Base-by-base conservation (phyloP, 2,329 filamentous ascomycete species). In the Epicoccum nigrum region DNA sequence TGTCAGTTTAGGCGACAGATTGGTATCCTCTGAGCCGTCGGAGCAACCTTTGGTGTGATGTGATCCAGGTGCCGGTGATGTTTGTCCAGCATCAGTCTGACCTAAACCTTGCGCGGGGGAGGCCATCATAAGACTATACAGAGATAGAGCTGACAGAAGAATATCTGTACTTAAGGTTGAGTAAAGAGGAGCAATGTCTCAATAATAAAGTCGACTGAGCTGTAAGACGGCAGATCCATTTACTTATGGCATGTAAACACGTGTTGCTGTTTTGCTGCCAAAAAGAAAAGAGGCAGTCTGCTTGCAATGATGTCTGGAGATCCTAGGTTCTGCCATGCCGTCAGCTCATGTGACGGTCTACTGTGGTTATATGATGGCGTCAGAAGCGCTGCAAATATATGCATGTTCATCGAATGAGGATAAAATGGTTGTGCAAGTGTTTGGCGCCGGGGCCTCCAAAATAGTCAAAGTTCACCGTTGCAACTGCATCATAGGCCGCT, bases 201-300 rank as follows among this genome's bases (percentile, higher is more conserved):
- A n/a, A n/a, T n/a, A n/a, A n/a, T n/a, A n/a, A n/a, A n/a, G n/a
- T n/a, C n/a, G n/a, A n/a, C n/a, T n/a, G n/a, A n/a, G n/a, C n/a
- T n/a, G n/a, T n/a, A n/a, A n/a, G n/a, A n/a, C n/a, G n/a, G n/a
- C n/a, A n/a, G n/a, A n/a, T n/a, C n/a, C n/a, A n/a, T n/a, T n/a
- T 45, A 31, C 37, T 51, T 45, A 32, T 51, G 41, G 23, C 42
- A 45, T 31, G 42, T 41, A 42, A 45, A 35, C 31, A 7, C 11
- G 23, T n/a, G n/a, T n/a, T 16, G 19, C 20, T 35, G 42, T 34
- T 51, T 32, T 13, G 17, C 23, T 21, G 42, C 12, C 23, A 38
- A 25, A 16, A 19, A 25, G 41, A 21, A 42, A 13, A 20, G 27
- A 28, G 12, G 13, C 3, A n/a, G n/a, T n/a, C n/a, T n/a, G 25